phyloP scores from a whole-genome alignment of 306 rosid species.

The Ceratonia siliqua region DNA sequence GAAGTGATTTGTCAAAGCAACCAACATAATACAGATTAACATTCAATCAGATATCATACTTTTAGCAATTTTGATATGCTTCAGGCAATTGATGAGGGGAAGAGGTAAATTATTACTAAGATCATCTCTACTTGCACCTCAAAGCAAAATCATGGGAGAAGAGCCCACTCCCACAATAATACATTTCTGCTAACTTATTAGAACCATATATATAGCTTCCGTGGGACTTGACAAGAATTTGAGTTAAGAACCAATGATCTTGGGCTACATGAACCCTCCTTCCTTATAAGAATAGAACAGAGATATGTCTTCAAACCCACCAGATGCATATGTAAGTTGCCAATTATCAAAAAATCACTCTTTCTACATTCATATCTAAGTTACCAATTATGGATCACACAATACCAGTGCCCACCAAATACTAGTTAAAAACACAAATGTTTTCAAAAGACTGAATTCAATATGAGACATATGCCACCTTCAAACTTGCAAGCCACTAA shows the following conservation, averaged over 20 bases:
- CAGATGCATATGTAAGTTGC: background rate
- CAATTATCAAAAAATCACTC: background rate
- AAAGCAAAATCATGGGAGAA: constrained; percentile 17
- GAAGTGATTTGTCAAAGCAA: background rate
- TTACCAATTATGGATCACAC: background rate
- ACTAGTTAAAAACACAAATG: background rate
- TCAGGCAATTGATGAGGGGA: background rate
- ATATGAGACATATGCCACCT: background rate
- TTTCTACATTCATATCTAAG: too few relatives aligned
- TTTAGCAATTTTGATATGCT: constrained; percentile 30
- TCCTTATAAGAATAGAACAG: background rate
- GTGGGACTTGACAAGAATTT: background rate
- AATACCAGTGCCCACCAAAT: constrained; percentile 1
- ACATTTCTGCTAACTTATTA: background rate
- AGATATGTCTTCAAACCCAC: background rate
- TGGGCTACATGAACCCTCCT: constrained; percentile 11
- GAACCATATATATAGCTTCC: background rate
- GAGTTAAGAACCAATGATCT: constrained; percentile 4
- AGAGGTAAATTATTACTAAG: background rate
- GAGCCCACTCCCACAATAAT: background rate
- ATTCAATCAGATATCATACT: constrained; percentile 24
- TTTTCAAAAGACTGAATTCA: constrained; percentile 6
- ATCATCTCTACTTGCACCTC: background rate
- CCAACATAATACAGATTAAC: constrained; percentile 12
- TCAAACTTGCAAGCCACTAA: background rate